Evolutionary conservation across 2,329 filamentous ascomycete genomes (phyloP), one percentile per base, ranked within the genome.

Genomic region (Hypoxylon sp.): DNA sequence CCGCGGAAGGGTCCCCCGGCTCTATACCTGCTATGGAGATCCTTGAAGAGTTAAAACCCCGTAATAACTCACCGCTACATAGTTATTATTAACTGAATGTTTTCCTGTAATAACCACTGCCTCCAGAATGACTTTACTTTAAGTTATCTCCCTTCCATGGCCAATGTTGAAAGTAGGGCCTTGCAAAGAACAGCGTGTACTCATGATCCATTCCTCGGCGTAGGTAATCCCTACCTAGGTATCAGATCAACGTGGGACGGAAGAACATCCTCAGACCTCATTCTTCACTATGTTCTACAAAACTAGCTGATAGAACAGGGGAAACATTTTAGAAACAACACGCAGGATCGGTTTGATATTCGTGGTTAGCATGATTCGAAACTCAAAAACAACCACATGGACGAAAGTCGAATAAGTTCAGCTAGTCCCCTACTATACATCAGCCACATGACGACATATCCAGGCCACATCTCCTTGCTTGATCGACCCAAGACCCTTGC

Each of bases 331-430:
- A 51, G 63, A 74, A 75, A 63, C 55, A 67, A 66, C 59, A 73
- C 68, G 70, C 64, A 67, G 69, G 52, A 62, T 67, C 65, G 59
- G 76, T 76, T 77, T 76, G 75, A 77, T 79, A 72, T 60, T 67
- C 75, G 68, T 73, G 65, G 68, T 67, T 67, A 74, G 72, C 77
- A 77, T 73, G 68, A 75, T 74, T 70, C 73, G 73, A 79, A 79
- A 79, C 77, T 68, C 67, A 67, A 74, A 74, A 60, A 75, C 70
- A 54, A 48, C 53, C 58, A 68, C 59, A 55, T 17, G 31, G 33
- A 48, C 64, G 50, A 35, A 63, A 14, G 48, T 55, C 46, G 14
- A 58, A 50, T 35, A n/a, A 35, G 14, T 29, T 53, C 17, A 35
- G 14, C 51, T 5, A 42, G 35, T 48, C 39, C 46, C 24, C 29